A percentile compares a stretch with the other conserved stretches of the same genome.
Evolutionary conservation across 306 rosid species (phyloP).

Genomic region (Glycine soja): DNA sequence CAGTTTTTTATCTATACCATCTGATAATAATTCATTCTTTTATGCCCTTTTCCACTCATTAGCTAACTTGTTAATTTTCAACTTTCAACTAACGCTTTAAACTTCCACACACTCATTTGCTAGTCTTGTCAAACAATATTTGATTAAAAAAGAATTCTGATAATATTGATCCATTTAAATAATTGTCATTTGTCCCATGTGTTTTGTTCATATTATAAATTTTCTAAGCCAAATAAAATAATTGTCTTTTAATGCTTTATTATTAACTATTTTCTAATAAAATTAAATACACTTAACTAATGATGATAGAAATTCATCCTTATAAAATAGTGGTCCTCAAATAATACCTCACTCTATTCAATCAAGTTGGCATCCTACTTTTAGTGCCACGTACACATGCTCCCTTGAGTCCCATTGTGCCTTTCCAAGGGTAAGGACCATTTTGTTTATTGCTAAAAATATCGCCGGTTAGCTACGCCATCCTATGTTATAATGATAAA

Average conservation of each 20-base stretch:
- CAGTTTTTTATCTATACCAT: background rate
- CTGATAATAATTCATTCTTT: background rate
- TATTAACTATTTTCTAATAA: background rate
- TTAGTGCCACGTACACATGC: background rate
- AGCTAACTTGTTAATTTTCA: background rate
- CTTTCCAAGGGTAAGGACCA: background rate
- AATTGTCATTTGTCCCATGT: background rate
- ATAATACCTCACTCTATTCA: background rate
- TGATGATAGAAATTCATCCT: background rate
- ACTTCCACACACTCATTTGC: background rate
- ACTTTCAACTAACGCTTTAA: background rate
- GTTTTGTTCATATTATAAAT: background rate
- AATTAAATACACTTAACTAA: background rate
- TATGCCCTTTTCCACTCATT: background rate
- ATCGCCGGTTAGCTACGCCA: background rate
- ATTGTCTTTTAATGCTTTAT: background rate
- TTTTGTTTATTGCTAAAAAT: background rate
- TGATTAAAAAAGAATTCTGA: background rate
- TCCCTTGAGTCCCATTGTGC: background rate
- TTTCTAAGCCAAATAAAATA: background rate
- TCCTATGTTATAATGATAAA: background rate
- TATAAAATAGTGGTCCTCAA: background rate
- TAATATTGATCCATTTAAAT: background rate
- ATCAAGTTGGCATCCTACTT: background rate
- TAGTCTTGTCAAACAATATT: background rate